Evolutionary conservation across 768 basidiomycete species (phyloP).

Genomic region (Pulveroboletus sp.): DNA sequence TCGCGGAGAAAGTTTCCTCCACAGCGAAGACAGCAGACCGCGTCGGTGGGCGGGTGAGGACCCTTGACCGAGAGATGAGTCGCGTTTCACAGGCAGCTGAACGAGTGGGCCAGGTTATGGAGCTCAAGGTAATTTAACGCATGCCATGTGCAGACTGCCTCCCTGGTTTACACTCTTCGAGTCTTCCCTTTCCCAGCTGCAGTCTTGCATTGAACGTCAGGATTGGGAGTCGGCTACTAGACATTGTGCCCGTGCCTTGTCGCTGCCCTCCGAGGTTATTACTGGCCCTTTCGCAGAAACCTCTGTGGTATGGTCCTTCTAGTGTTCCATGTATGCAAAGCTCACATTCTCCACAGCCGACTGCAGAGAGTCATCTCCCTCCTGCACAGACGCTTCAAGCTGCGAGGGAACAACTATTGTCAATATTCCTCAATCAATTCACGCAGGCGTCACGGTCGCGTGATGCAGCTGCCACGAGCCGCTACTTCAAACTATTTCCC

Average conservation of each 20-base stretch:
- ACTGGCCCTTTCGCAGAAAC: constrained; percentile 81
- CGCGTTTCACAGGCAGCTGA: constrained; percentile 88
- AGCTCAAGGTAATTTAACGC: constrained; percentile 67
- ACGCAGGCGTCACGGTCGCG: constrained; percentile 72
- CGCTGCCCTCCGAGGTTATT: constrained; percentile 71
- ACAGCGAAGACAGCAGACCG: constrained; percentile 80
- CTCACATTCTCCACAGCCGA: constrained; percentile 56
- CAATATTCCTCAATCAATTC: constrained; percentile 77
- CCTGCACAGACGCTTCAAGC: constrained; percentile 78
- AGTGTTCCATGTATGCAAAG: not conserved
- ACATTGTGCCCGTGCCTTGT: constrained; percentile 88
- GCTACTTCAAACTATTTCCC: constrained; percentile 97
- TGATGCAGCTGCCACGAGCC: constrained; percentile 82
- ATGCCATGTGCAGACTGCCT: constrained; percentile 19
- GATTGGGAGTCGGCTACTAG: constrained; percentile 97
- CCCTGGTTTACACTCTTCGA: constrained; percentile 33
- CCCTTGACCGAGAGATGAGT: constrained; percentile 90
- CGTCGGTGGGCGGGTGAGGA: constrained; percentile 86
- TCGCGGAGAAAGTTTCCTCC: constrained; percentile 56
- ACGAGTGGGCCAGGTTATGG: constrained; percentile 87
- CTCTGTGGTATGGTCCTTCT: constrained; percentile 64
- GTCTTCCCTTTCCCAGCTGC: constrained; percentile 57
- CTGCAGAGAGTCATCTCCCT: constrained; percentile 79
- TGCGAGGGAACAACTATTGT: constrained; percentile 69
- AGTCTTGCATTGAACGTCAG: constrained; percentile 62